Evolutionary conservation across 2,329 filamentous ascomycete genomes (phyloP), one percentile per base, ranked within the genome.

Genomic region (Penicillium aurantiogriseum): DNA sequence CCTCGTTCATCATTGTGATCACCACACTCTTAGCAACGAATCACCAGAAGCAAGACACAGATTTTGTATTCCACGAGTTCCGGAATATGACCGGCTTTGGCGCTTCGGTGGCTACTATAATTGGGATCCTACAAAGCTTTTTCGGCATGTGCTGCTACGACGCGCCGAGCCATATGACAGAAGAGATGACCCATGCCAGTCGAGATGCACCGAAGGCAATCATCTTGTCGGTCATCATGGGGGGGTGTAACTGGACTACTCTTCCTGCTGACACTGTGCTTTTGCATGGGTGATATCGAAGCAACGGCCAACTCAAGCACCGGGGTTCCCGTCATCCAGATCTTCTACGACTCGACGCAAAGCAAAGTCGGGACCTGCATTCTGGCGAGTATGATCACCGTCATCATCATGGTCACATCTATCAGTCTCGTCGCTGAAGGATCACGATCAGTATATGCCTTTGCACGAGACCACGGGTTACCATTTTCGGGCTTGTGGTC

Each of bases 21-120:
- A 73, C 81, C 47, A 80, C 78, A 0, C 79, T 85, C 21, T 72
- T 85, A 3, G 79, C 80, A 2, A 78, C 73, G 13, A 84, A 83
- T 58, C 74, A 79, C 36, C 72, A 83, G 61, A 83, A 83, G 61
- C 80, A 83, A 58, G 69, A 76, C 0, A 74, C 82, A 3, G 74
- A 73, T 25, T 84, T 84, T 59, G 83, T 85, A 10, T 85, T 84
- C 63, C 63, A 66, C 19, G 77, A 81, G n/a, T 83, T 84, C 55
- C 78, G 82, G 56, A 83, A 84, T 56, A 75, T 77, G 43, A 82
- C 81, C 0, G 83, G 83, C 2, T 83, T 81, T 63, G 75, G 74
- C 10, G 67, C 73, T 9, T 71, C 76, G 0, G 83, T 83, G 69
- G 75, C 79, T 3, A 78, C 79, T 0, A 77, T 83, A 21, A 68